Base-by-base conservation (phyloP, 73 alveolate genomes). In the Paramecium caudatum region DNA sequence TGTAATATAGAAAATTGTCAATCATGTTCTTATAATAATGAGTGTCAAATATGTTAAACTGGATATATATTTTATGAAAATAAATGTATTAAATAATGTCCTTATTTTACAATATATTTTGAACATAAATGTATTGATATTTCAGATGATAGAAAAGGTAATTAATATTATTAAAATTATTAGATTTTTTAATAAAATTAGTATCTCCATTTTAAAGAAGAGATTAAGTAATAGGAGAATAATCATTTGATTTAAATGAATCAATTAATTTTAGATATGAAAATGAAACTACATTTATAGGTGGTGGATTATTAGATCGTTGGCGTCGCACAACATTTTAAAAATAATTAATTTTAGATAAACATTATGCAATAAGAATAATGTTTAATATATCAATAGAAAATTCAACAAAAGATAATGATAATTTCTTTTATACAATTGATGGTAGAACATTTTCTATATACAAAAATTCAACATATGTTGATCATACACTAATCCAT, bases 301-400 rank as follows among this genome's bases (percentile, higher is more conserved):
- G 82, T 25, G 45, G 45, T 25, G 82, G 82, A 62, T 62, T 62
- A 25, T 27, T 27, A 12, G 82, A 62, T 17, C 3, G 10, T 21
- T 62, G 82, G 82, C 4, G 36, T 25, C 45, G 47, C 8, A 27
- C 45, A 8, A 62, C 48, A 27, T 62, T 27, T 62, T 62, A 23
- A 62, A 62, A 25, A 10, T 62, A 23, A 27, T 7, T 62, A 10
- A 27, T 25, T 25, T 62, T 62, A 36, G 82, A 36, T 25, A 23
- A 5, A 62, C 82, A 62, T 27, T 62, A 62, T 62, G 45, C 45
- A 32, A 27, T 62, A 6, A 62, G 82, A 62, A 27, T 62, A 10
- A 62, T 62, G 82, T 27, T 62, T 25, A 62, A 62, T 62, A 4
- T 62, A 27, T 27, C 82, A 3, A 10, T 62, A 21, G 45, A 62